A percentile compares a stretch with the other conserved stretches of the same genome.
Evolutionary conservation across 768 basidiomycete species (phyloP).

Genomic region (Podaxis sp.): DNA sequence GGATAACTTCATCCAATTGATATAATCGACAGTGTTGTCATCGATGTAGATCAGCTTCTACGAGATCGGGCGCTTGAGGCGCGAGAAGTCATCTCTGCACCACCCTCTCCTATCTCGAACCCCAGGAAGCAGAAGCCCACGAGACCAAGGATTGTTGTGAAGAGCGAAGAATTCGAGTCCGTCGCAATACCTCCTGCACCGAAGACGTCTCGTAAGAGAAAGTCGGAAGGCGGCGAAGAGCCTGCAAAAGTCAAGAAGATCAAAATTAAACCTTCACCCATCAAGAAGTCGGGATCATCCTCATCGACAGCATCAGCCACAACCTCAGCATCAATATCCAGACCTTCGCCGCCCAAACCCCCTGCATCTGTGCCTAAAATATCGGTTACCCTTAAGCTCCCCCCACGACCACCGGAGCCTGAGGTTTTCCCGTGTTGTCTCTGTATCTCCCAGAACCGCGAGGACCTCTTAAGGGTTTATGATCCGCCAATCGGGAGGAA

Average conservation of each 20-base stretch:
- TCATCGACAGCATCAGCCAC: constrained; percentile 9
- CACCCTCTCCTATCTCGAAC: neutral
- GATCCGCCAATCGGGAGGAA: constrained; percentile 58
- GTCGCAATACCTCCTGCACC: constrained; percentile 27
- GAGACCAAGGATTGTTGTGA: constrained; percentile 18
- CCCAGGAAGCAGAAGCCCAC: constrained; percentile 11
- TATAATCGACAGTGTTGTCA: constrained; percentile 64
- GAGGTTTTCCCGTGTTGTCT: constrained; percentile 66
- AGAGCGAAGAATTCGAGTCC: constrained; percentile 18
- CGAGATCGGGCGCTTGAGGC: constrained; percentile 54
- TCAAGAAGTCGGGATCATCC: constrained; percentile 20
- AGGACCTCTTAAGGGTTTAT: constrained; percentile 60
- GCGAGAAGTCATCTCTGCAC: constrained; percentile 2
- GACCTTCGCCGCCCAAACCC: constrained; percentile 4
- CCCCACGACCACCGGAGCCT: constrained; percentile 52
- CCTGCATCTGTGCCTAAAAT: constrained; percentile 29
- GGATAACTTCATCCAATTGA: neutral
- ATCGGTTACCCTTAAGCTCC: constrained; percentile 63
- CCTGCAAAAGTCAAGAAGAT: constrained; percentile 45
- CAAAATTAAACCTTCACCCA: constrained; percentile 33
- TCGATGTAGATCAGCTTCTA: constrained; percentile 87
- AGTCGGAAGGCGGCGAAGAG: constrained; percentile 30
- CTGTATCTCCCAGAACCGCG: constrained; percentile 48
- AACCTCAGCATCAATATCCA: neutral
- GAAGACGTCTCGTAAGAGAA: constrained; percentile 31